Percentiles rank a stretch among this genome's conserved stretches.
phyloP scores from a whole-genome alignment of 768 basidiomycete genomes.

The Mycena rosella region DNA sequence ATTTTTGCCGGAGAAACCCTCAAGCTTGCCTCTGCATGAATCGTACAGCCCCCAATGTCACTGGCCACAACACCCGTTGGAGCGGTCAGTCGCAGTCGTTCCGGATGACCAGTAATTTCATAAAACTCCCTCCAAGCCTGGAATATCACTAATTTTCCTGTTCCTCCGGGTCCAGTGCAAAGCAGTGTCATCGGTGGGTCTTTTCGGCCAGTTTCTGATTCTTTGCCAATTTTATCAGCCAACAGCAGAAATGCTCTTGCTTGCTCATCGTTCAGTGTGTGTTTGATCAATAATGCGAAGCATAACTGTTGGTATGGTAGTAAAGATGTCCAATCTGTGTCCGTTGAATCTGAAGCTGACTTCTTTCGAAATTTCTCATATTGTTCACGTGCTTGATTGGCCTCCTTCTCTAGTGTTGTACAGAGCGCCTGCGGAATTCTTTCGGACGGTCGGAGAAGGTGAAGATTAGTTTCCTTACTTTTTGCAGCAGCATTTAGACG shows the following conservation, averaged over 20 bases:
- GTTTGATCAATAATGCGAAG: conserved; percentile 6
- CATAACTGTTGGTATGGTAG: conserved; percentile 17
- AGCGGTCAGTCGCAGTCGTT: conserved; percentile 32
- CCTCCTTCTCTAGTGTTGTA: conserved; percentile 31
- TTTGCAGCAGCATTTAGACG: conserved; percentile 8
- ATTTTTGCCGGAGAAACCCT: conserved; percentile 22
- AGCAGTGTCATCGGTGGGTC: conserved; percentile 16
- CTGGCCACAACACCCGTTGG: conserved; percentile 41
- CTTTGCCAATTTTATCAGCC: conserved; percentile 12
- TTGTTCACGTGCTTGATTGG: conserved; percentile 1
- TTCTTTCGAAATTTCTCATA: neutral
- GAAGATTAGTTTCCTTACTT: neutral
- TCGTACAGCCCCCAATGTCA: conserved; percentile 37
- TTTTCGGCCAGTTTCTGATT: conserved; percentile 1
- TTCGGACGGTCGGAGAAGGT: neutral
- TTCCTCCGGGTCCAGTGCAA: conserved; percentile 40
- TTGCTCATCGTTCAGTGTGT: conserved; percentile 21
- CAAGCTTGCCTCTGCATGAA: conserved; percentile 36
- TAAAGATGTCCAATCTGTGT: conserved; percentile 15
- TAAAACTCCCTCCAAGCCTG: conserved; percentile 37
- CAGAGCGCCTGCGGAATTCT: conserved; percentile 13
- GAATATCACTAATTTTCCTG: conserved; percentile 41
- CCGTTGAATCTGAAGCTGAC: neutral
- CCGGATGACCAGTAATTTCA: neutral
- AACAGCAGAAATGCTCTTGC: conserved; percentile 8